phyloP scores from a whole-genome alignment of 2,329 filamentous ascomycete genomes.

The Lizonia empirigonia region DNA sequence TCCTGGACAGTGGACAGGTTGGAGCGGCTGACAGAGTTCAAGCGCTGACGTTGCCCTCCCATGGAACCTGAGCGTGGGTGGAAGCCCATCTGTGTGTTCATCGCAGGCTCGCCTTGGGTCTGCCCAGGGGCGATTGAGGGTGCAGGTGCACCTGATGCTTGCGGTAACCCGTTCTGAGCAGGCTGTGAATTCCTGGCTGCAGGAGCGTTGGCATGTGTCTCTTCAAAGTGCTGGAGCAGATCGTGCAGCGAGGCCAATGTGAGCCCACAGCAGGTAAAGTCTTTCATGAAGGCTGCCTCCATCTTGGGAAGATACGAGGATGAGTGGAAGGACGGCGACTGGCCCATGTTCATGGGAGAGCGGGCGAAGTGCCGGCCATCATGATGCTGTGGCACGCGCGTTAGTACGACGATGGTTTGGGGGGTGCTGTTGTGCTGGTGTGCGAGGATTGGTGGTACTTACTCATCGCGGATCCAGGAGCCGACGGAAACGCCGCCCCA shows the following conservation, averaged over 20 bases:
- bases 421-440: background rate
- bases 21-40: slow-evolving; percentile 48
- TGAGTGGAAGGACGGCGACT: slow-evolving; percentile 95
- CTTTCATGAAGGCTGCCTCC: slow-evolving; percentile 96
- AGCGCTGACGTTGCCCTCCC: slow-evolving; percentile 46
- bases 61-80: slow-evolving; percentile 49
- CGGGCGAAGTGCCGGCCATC: slow-evolving; percentile 96
- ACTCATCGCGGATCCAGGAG: slow-evolving; percentile 98
- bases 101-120: slow-evolving; percentile 45
- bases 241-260: slow-evolving; percentile 92
- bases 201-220: slow-evolving; percentile 80
- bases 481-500: slow-evolving; percentile 97
- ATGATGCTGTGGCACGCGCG: slow-evolving; percentile 69
- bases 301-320: slow-evolving; percentile 96
- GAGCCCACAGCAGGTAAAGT: slow-evolving; percentile 93
- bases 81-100: slow-evolving; percentile 47
- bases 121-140: slow-evolving; percentile 54
- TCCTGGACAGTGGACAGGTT: slow-evolving; percentile 57
- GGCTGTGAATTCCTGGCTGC: slow-evolving; percentile 57
- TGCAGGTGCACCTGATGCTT: slow-evolving; percentile 33
- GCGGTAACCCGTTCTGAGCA: slow-evolving; percentile 51
- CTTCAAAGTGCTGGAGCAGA: slow-evolving; percentile 94
- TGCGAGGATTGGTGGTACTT: slow-evolving; percentile 56
- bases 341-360: slow-evolving; percentile 67
- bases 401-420: slow-evolving; percentile 28